Base-by-base conservation (phyloP, 1,284 basidiomycete species). In the Sphaerobolus stellatus region DNA sequence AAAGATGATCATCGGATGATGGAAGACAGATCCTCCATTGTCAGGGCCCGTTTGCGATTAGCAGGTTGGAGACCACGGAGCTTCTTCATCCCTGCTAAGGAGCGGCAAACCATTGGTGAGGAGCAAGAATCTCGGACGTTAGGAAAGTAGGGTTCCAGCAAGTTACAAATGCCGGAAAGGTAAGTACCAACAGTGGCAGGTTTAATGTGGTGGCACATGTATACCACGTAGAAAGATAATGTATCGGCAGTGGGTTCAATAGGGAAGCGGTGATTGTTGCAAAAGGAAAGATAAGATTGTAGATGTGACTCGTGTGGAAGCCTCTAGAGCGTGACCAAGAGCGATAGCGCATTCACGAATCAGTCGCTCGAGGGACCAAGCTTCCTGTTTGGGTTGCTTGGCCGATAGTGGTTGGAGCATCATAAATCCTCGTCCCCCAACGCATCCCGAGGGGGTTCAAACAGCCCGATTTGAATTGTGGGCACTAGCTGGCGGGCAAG, bases 181-280 rank as follows among this genome's bases (percentile, higher is more conserved):
- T 59, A 59, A 16, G 38, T 27, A 7, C 20, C 22, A 14, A 56
- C 48, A 8, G 58, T 46, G 14, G 18, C 9, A 1, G 58, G 54
- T 28, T 46, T 46, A 31, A 60, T 53, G 29, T 56, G 50, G 31
- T 47, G 47, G 18, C 40, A 52, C 49, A 60, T 60, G 51, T 44
- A 57, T 1, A 65, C 59, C 6, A 60, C 41, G 34, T 40, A 69
- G n/a, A 68, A 60, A 6, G 55, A 61, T 0, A 72, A 47, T 0
- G 67, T 70, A 27, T 71, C 62, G 4, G 54, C 14, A 25, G 59
- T 54, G 22, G 54, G 43, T 33, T 60, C 58, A 9, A 27, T 18
- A 14, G 33, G 24, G 31, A 60, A 33, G 31, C n/a, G 7, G 40
- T 52, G 50, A 16, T 13, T 18, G 3, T 50, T 50, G 48, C 29